phyloP scores from a whole-genome alignment of 345 rosid genomes.

The Triadica sebifera region DNA sequence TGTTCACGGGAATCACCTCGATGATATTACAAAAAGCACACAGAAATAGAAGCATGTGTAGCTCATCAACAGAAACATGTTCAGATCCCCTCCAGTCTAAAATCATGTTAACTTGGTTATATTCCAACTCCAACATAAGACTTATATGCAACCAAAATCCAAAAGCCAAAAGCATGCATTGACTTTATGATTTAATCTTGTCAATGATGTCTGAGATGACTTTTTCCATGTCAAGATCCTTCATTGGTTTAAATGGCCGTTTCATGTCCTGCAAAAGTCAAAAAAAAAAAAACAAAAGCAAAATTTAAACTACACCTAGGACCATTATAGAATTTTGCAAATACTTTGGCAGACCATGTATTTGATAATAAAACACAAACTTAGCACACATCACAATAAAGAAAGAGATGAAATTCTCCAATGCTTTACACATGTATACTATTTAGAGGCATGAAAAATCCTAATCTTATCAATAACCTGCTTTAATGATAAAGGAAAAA shows the following conservation, averaged over 20 bases:
- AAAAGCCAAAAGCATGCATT: neutral
- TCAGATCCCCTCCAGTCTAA: neutral
- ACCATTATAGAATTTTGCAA: neutral
- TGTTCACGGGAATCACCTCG: neutral
- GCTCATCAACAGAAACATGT: neutral
- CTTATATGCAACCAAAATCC: neutral
- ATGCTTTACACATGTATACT: neutral
- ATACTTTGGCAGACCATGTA: neutral
- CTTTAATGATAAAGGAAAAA: neutral
- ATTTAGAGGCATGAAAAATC: neutral
- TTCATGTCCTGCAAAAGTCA: slow-evolving; percentile 63
- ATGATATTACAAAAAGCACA: neutral
- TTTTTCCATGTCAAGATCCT: slow-evolving; percentile 68
- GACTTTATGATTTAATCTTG: slow-evolving; percentile 43
- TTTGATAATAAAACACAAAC: neutral
- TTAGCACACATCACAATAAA: neutral
- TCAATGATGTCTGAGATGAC: slow-evolving; percentile 51
- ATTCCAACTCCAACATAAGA: neutral
- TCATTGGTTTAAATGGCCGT: slow-evolving; percentile 78
- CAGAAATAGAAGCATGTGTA: neutral
- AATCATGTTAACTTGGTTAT: neutral
- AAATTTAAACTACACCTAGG: neutral
- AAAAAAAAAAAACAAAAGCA: neutral
- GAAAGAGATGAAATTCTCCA: neutral
- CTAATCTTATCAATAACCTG: neutral